A percentile compares a stretch with the other conserved stretches of the same genome.
phyloP scores from a whole-genome alignment of 1,284 basidiomycete species.

The Somion occarium region DNA sequence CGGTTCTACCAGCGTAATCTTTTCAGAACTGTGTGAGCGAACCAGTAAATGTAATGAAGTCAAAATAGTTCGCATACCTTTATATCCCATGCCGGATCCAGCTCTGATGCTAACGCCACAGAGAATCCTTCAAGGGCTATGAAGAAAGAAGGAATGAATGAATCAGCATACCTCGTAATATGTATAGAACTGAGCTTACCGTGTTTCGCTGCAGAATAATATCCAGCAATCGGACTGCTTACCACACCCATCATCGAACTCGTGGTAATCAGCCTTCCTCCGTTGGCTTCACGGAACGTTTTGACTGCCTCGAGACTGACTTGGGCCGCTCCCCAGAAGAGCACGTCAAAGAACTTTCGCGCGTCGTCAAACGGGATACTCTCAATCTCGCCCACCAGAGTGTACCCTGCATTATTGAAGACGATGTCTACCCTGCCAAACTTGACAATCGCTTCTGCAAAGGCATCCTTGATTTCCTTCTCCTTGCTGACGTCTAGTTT shows the following conservation, averaged over 20 bases:
- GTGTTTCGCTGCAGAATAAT: conserved; percentile 25
- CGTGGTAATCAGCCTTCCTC: conserved; percentile 29
- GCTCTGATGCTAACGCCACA: conserved; percentile 20
- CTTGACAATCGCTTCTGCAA: conserved; percentile 24
- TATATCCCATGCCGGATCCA: conserved; percentile 28
- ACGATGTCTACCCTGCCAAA: conserved; percentile 41
- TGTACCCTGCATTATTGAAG: conserved; percentile 37
- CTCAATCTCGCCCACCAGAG: conserved; percentile 31
- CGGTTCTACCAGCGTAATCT: conserved; percentile 4
- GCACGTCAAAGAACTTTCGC: conserved; percentile 28
- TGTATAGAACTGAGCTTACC: conserved; percentile 6
- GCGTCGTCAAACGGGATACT: conserved; percentile 26
- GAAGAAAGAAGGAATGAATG: neutral
- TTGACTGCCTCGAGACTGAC: conserved; percentile 31
- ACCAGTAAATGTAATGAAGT: neutral
- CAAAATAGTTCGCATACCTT: conserved; percentile 14
- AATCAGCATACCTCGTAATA: neutral
- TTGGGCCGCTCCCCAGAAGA: conserved; percentile 34
- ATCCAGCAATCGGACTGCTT: conserved; percentile 20
- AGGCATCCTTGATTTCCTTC: conserved; percentile 28
- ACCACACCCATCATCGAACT: conserved; percentile 26
- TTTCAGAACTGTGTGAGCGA: neutral
- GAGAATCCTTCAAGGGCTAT: conserved; percentile 23
- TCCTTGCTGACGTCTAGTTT: conserved; percentile 34
- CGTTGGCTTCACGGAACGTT: conserved; percentile 32